These are phyloP conservation scores for Oemleria cerasiformis DNA, from an alignment of 306 rosid genomes.

Conservation along the genomic window DNA sequence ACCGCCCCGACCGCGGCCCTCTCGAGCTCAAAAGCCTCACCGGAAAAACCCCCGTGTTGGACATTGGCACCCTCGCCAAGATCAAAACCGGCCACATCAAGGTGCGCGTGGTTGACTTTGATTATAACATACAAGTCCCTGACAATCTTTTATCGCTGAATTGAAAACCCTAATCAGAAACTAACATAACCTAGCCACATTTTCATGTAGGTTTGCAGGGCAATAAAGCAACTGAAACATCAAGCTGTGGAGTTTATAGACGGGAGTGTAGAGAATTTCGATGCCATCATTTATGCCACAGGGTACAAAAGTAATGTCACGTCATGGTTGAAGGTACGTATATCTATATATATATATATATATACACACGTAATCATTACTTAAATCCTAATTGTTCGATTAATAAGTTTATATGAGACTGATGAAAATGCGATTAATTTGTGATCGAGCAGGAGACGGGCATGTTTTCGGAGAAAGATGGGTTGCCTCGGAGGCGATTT, in stretches of 20 bases:
- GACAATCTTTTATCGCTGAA: too few relatives aligned
- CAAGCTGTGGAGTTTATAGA: constrained; percentile 70
- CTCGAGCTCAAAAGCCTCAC: constrained; percentile 65
- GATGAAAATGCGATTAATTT: background rate
- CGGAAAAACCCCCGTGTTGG: constrained; percentile 93
- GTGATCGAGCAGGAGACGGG: constrained; percentile 42
- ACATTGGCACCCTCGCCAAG: constrained; percentile 78
- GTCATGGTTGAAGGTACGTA: constrained; percentile 72
- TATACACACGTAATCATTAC: too few relatives aligned
- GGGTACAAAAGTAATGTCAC: constrained; percentile 84
- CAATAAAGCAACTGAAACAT: constrained; percentile 51
- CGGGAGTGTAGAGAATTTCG: constrained; percentile 63
- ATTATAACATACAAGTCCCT: too few relatives aligned
- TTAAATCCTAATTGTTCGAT: too few relatives aligned
- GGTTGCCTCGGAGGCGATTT: constrained; percentile 56
- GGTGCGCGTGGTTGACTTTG: too few relatives aligned
- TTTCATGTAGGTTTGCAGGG: constrained; percentile 56
- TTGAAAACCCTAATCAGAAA: background rate
- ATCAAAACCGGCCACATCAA: constrained; percentile 78
- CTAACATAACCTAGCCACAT: background rate
- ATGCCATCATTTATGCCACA: constrained; percentile 73
- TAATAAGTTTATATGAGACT: background rate
- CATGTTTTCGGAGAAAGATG: constrained; percentile 69
- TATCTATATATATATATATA: too few relatives aligned
- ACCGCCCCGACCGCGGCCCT: constrained; percentile 83